These are phyloP conservation scores for Carex myosuroides DNA, from an alignment of 176 grass and related monocot genomes.

Conservation along the genomic window DNA sequence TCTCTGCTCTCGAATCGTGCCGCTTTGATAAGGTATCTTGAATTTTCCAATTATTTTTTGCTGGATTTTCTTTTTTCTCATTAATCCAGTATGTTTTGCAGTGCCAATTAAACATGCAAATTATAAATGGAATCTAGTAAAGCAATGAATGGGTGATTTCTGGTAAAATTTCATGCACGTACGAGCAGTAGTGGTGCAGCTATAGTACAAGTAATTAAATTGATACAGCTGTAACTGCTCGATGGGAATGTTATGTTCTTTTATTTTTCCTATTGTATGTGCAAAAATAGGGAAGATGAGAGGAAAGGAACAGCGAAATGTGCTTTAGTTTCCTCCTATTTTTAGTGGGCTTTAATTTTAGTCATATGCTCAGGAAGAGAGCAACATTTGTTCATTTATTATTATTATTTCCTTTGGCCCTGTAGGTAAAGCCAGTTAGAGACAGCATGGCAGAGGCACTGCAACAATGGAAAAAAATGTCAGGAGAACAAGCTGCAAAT, in stretches of 20 bases:
- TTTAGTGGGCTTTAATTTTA: background rate
- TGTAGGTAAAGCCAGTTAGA: constrained; percentile 91
- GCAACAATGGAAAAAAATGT: constrained; percentile 78
- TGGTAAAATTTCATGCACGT: background rate
- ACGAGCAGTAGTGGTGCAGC: background rate
- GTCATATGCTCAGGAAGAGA: background rate
- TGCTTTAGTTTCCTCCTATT: constrained; percentile 1
- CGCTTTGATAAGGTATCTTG: constrained; percentile 95
- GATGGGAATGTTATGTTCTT: background rate
- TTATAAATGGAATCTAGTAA: background rate
- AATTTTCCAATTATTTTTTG: background rate
- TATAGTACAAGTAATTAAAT: background rate
- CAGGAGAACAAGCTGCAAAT: constrained; percentile 37
- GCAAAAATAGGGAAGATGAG: background rate
- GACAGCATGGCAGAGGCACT: constrained; percentile 89
- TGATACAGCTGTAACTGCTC: background rate
- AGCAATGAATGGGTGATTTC: background rate
- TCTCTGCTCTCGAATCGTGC: constrained; percentile 73
- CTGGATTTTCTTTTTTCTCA: background rate
- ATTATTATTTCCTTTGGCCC: background rate
- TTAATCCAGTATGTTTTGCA: background rate
- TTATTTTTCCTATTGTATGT: background rate
- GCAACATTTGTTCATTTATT: background rate
- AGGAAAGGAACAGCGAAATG: background rate
- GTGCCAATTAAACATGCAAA: background rate